Evolutionary conservation across 2,329 filamentous ascomycete genomes (phyloP).

Genomic region (Talaromyces amestolkiae): DNA sequence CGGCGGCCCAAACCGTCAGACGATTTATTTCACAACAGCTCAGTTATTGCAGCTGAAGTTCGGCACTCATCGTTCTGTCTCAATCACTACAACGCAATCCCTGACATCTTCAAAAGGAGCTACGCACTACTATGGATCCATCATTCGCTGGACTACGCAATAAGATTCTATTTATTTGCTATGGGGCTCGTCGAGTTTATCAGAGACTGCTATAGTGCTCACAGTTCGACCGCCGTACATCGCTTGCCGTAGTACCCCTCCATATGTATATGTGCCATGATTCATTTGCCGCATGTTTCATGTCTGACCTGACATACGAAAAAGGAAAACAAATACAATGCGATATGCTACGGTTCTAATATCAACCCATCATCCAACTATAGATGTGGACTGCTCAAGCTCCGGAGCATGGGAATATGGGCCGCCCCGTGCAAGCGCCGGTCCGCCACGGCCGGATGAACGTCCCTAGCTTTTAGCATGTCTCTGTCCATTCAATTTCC

Average conservation of each 20-base stretch:
- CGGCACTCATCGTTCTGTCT: not conserved
- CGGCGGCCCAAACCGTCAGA: not conserved
- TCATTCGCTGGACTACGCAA: not conserved
- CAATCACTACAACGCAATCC: not conserved
- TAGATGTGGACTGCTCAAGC: not conserved
- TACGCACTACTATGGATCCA: not conserved
- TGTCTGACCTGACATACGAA: not conserved
- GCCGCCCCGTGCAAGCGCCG: conserved; percentile 18
- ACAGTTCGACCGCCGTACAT: not conserved
- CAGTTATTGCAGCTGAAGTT: not conserved
- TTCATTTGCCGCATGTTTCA: not conserved
- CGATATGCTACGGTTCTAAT: not conserved
- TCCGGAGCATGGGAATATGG: conserved; percentile 13
- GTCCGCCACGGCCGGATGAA: conserved; percentile 8
- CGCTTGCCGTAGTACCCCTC: not conserved
- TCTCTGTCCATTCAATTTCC: not conserved
- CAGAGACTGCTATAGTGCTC: not conserved
- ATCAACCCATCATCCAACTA: not conserved
- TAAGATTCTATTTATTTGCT: not conserved
- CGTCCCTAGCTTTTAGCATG: conserved; percentile 7
- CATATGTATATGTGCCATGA: not conserved
- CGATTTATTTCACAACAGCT: not conserved
- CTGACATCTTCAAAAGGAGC: not conserved
- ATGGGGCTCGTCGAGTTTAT: not conserved
- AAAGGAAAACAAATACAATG: not conserved